Evolutionary conservation across 495 filamentous ascomycete species (phyloP).

Genomic region (Daldinia grandis): DNA sequence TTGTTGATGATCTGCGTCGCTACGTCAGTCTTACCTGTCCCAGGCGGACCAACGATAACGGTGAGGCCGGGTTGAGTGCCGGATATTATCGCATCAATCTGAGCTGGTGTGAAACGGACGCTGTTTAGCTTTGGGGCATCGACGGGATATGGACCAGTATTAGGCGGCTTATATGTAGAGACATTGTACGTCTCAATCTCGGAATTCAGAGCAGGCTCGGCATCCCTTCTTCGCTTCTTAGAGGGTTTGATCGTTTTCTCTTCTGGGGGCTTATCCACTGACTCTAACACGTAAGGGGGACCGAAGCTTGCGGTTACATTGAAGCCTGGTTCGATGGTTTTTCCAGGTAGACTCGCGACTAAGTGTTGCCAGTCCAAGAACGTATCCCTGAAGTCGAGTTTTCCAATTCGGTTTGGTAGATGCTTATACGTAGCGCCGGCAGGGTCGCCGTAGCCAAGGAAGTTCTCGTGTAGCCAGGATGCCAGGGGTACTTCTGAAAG

Average conservation of each 20-base stretch:
- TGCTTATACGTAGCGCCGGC: constrained; percentile 85
- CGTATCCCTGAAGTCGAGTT: constrained; percentile 90
- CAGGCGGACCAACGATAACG: constrained; percentile 93
- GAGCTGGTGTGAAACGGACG: constrained; percentile 88
- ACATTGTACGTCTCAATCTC: constrained; percentile 75
- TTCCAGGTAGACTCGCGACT: constrained; percentile 83
- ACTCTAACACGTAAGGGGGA: constrained; percentile 86
- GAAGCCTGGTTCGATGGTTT: constrained; percentile 78
- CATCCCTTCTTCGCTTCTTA: constrained; percentile 85
- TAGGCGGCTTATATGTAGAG: constrained; percentile 90
- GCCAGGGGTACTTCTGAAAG: constrained; percentile 87
- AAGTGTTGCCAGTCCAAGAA: constrained; percentile 96
- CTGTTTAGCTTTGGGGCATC: constrained; percentile 85
- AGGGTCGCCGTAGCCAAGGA: constrained; percentile 95
- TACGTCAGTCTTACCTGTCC: constrained; percentile 98
- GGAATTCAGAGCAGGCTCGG: constrained; percentile 65
- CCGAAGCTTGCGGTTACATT: constrained; percentile 76
- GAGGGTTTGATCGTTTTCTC: constrained; percentile 61
- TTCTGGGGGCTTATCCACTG: constrained; percentile 58
- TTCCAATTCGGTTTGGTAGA: constrained; percentile 76
- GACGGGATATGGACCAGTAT: constrained; percentile 89
- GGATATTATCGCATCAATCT: constrained; percentile 91
- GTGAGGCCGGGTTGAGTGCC: constrained; percentile 95
- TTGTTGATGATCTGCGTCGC: constrained; percentile 99
- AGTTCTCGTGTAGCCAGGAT: constrained; percentile 94